These are phyloP conservation scores for Cucurbita ficifolia DNA, from an alignment of 306 rosid species.

Conservation along the genomic window DNA sequence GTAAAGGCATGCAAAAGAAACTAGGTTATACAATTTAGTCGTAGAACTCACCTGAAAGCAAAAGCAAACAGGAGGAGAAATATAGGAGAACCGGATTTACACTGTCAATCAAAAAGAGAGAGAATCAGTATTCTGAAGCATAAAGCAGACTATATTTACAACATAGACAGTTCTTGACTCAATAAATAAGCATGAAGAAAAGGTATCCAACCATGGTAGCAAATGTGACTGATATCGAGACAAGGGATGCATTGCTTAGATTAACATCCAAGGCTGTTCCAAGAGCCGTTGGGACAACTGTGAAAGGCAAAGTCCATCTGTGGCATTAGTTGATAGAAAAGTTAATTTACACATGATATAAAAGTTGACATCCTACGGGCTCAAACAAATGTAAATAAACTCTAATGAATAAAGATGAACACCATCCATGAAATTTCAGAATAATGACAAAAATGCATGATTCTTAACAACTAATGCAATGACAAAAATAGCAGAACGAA, in stretches of 20 bases:
- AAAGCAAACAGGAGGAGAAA: conserved; percentile 95
- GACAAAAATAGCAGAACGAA: background rate
- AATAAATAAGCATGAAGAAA: conserved; percentile 8
- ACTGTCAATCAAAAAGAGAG: conserved; percentile 40
- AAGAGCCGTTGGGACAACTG: conserved; percentile 99
- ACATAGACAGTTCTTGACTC: background rate
- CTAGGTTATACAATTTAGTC: conserved; percentile 5
- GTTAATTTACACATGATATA: conserved; percentile 40
- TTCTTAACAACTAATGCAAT: background rate
- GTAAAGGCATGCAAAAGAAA: background rate
- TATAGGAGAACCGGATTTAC: conserved; percentile 98
- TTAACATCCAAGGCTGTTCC: conserved; percentile 92
- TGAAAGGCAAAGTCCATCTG: conserved; percentile 99
- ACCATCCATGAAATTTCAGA: background rate
- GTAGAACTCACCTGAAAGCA: conserved; percentile 63
- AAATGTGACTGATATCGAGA: conserved; percentile 87
- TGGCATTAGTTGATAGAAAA: conserved; percentile 94
- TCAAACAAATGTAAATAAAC: conserved; percentile 3
- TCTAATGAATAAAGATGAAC: background rate
- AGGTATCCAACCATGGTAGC: conserved; percentile 86
- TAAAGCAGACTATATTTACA: conserved; percentile 10
- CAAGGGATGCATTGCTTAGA: conserved; percentile 95
- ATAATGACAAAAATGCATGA: background rate
- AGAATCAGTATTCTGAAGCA: background rate
- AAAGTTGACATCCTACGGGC: conserved; percentile 10